Conservation (phyloP, 805 yeast genomes). For the Ogataea populi-albae region DNA sequence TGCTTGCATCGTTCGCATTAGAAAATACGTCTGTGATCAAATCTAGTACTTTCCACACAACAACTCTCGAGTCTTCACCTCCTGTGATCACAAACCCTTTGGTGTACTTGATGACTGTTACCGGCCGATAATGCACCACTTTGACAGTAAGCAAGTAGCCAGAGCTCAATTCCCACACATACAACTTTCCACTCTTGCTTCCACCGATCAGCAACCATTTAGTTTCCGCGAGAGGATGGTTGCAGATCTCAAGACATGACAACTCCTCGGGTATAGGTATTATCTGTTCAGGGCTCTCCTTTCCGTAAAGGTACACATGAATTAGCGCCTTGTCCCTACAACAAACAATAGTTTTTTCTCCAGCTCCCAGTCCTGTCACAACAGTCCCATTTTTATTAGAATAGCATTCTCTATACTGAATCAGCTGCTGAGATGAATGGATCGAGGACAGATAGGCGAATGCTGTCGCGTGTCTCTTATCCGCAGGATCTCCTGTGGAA, state of each 20-base stretch:
- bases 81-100: slow-evolving; percentile 71
- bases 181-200: slow-evolving; percentile 69
- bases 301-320: slow-evolving; percentile 68
- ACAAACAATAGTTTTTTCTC: slow-evolving; percentile 59
- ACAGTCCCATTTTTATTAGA: slow-evolving; percentile 45
- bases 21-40: slow-evolving; percentile 37
- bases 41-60: slow-evolving; percentile 70
- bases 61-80: slow-evolving; percentile 78
- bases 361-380: slow-evolving; percentile 43
- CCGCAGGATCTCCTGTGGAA: slow-evolving; percentile 43
- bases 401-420: slow-evolving; percentile 53
- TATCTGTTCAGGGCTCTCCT: slow-evolving; percentile 70
- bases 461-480: slow-evolving; percentile 34
- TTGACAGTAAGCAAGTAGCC: slow-evolving; percentile 71
- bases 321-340: slow-evolving; percentile 71
- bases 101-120: slow-evolving; percentile 55
- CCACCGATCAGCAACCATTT: slow-evolving; percentile 69
- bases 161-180: slow-evolving; percentile 80
- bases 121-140: slow-evolving; percentile 81
- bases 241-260: slow-evolving; percentile 49
- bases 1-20: slow-evolving; percentile 32
- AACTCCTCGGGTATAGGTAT: slow-evolving; percentile 83
- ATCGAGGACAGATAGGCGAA: slow-evolving; percentile 40
- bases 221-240: slow-evolving; percentile 27
- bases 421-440: slow-evolving; percentile 46